Evolutionary conservation across 306 rosid genomes (phyloP).

Genomic region (Prunus fruticosa): DNA sequence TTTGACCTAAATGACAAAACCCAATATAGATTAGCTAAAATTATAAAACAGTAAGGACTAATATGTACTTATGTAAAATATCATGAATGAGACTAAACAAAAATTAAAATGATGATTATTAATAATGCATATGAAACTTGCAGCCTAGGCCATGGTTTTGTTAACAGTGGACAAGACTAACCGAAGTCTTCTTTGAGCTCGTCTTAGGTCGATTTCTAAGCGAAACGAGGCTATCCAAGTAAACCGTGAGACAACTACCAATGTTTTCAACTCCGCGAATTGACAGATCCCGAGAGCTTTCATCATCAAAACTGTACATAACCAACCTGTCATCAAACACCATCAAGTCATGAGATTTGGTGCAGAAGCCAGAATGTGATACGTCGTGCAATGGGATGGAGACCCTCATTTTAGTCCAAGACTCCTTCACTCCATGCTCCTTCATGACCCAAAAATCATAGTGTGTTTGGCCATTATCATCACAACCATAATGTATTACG

Average conservation of each 20-base stretch:
- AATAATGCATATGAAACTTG: too few species aligned
- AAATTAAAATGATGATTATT: too few species aligned
- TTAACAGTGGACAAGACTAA: not conserved
- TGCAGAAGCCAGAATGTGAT: not conserved
- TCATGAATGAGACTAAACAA: too few species aligned
- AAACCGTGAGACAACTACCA: not conserved
- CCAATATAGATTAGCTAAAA: not conserved
- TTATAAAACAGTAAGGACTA: too few species aligned
- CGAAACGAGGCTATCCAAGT: not conserved
- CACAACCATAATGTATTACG: too few species aligned
- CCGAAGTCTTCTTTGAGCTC: not conserved
- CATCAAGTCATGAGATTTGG: not conserved
- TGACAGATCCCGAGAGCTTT: not conserved
- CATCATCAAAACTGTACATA: not conserved
- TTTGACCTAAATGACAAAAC: not conserved
- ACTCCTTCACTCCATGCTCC: not conserved
- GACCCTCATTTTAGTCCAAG: slow-evolving; percentile 10
- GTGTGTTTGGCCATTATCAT: not conserved
- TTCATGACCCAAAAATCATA: slow-evolving; percentile 5
- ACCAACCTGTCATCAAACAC: not conserved
- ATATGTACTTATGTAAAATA: too few species aligned
- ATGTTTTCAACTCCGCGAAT: not conserved
- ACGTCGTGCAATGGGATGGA: not conserved
- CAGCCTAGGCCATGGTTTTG: not conserved
- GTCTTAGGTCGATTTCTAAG: not conserved